phyloP scores from a whole-genome alignment of 73 alveolate genomes.

The Paraurostyla sp. region DNA sequence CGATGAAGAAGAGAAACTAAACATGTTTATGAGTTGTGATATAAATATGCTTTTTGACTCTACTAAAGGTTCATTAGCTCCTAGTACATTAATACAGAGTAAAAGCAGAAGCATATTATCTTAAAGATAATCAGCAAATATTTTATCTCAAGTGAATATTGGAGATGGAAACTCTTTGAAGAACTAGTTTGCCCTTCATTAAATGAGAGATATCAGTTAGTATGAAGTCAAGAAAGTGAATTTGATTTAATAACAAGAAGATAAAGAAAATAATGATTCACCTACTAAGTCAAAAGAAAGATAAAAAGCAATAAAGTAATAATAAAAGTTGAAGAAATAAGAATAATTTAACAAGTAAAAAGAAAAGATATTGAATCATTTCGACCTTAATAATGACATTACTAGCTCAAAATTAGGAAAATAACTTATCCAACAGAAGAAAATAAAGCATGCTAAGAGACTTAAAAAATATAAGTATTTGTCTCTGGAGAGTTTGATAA shows the following conservation, averaged over 20 bases:
- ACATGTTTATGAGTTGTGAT: slow-evolving; percentile 46
- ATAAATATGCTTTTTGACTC: background rate
- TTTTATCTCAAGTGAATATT: background rate
- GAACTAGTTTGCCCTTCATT: slow-evolving; percentile 14
- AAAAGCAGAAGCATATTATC: background rate
- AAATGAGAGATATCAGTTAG: slow-evolving; percentile 38
- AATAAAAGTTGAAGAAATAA: background rate
- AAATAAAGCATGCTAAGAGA: background rate
- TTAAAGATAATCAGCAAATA: background rate
- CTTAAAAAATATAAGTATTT: background rate
- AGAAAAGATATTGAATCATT: background rate
- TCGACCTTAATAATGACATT: background rate
- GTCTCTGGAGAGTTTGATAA: background rate
- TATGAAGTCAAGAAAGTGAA: slow-evolving; percentile 24
- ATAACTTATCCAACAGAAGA: background rate
- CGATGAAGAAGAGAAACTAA: slow-evolving; percentile 56
- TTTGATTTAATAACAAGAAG: background rate
- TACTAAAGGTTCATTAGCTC: slow-evolving; percentile 13
- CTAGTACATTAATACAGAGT: background rate
- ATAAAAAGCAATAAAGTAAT: background rate
- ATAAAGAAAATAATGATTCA: slow-evolving; percentile 34
- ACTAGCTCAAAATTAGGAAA: background rate
- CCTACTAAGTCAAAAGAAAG: background rate
- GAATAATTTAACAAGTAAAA: background rate
- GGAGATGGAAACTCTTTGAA: slow-evolving; percentile 42